Base-by-base conservation (phyloP, 208 protist species). In the Trypanosomatidae sp. region DNA sequence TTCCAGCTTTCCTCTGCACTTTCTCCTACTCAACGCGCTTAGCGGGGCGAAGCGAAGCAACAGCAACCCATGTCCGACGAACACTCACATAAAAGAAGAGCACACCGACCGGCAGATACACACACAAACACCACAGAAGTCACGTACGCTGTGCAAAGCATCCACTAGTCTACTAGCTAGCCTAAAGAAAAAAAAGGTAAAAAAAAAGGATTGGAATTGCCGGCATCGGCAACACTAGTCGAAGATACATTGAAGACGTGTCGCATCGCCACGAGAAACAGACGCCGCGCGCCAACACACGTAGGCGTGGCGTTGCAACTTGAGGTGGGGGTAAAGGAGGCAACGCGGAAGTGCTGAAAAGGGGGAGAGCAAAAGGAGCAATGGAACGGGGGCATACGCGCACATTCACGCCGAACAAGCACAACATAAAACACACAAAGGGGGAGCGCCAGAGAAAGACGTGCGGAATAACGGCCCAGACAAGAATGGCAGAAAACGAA, bases 41-140 rank as follows among this genome's bases (percentile, higher is more conserved):
- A 58, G 3, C 6, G 58, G 56, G 22, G n/a, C 59, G 30, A 58
- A 25, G 43, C 15, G 71, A 13, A 56, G 50, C 9, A 80, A 39
- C 9, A 66, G 12, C 65, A 15, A 30, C 36, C 36, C 13, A 67
- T 75, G 25, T 17, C 41, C 36, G 3, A 69, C 50, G 22, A 13
- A 59, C 10, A 25, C 53, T 33, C 8, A 17, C 8, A 1, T 19
- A 28, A 56, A 56, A 25, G 28, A 58, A 58, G 12, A 58, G 13
- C 12, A 8, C 2, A 55, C 0, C 0, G 10, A 55, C 22, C 0
- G n/a, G 50, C n/a, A 55, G 19, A 13, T 9, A 22, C 22, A 6
- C 50, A 55, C 49, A 59, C 5, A 36, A 0, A 12, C 53, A 33
- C 12, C 10, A 8, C 22, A 55, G 0, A 6, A 25, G 22, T 28